phyloP scores from a whole-genome alignment of 1,284 basidiomycete species.

The Pseudomicrostroma phylloplanum region DNA sequence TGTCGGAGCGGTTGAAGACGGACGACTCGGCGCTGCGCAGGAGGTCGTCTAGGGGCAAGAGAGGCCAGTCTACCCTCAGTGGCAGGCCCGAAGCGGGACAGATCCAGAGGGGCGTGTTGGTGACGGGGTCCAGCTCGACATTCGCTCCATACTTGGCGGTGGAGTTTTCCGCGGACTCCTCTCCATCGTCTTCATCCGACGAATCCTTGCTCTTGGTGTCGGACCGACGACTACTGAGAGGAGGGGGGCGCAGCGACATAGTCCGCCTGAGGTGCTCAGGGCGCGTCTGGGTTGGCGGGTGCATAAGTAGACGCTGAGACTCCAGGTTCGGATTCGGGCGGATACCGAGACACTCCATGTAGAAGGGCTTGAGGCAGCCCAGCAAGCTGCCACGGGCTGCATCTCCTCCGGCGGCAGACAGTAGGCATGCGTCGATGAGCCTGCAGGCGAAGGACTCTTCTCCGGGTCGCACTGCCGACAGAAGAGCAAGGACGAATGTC shows the following conservation, averaged over 20 bases:
- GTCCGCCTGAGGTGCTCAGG: background rate
- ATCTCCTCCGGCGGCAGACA: background rate
- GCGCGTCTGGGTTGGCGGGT: background rate
- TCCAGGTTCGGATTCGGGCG: background rate
- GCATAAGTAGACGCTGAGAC: background rate
- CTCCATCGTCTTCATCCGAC: too few species aligned
- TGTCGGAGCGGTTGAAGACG: constrained; percentile 60
- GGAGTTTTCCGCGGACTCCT: background rate
- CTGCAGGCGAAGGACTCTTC: background rate
- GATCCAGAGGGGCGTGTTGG: constrained; percentile 51
- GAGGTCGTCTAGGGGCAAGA: constrained; percentile 70
- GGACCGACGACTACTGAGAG: too few species aligned
- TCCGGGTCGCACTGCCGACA: background rate
- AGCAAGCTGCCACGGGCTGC: background rate
- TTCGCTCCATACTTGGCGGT: constrained; percentile 10
- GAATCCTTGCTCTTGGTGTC: too few species aligned
- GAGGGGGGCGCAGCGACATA: background rate
- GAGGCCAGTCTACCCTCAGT: constrained; percentile 65
- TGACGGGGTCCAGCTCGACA: constrained; percentile 34
- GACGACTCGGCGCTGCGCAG: constrained; percentile 53
- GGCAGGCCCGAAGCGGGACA: constrained; percentile 59
- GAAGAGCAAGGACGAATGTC: background rate
- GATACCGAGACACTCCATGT: constrained; percentile 3
- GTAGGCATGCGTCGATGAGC: background rate
- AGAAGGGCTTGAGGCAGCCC: background rate